Evolutionary conservation across 352 stramenopile genomes (phyloP).

Genomic region (Salisapilia sapeloensis): DNA sequence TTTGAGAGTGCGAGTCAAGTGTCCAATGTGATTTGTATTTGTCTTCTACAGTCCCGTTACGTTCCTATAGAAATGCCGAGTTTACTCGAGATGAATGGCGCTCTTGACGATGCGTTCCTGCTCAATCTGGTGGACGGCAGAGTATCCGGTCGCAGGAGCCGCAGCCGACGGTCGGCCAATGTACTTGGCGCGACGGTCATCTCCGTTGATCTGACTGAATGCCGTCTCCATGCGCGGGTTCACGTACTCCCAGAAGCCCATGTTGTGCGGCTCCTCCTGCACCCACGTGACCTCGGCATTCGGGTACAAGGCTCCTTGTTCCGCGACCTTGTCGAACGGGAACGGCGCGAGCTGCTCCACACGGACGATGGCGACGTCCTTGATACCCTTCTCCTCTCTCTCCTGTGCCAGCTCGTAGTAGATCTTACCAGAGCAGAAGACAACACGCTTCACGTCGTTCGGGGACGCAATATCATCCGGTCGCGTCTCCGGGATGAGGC

Average conservation of each 20-base stretch:
- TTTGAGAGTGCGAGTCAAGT: too few relatives aligned
- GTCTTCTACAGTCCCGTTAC: too few relatives aligned
- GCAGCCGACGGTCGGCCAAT: constrained; percentile 88
- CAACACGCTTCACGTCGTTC: constrained; percentile 53
- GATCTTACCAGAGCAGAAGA: constrained; percentile 94
- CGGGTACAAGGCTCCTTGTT: constrained; percentile 71
- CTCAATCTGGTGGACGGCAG: constrained; percentile 86
- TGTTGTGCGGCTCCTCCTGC: constrained; percentile 95
- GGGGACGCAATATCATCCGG: constrained; percentile 26
- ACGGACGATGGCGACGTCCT: constrained; percentile 82
- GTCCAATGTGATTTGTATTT: too few relatives aligned
- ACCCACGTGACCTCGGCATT: constrained; percentile 92
- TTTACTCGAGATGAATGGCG: too few relatives aligned
- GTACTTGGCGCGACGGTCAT: constrained; percentile 81
- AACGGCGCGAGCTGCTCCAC: constrained; percentile 97
- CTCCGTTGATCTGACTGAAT: constrained; percentile 79
- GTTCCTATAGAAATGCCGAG: too few relatives aligned
- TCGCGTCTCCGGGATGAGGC: constrained; percentile 76
- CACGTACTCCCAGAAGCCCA: constrained; percentile 92
- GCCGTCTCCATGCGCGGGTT: constrained; percentile 91
- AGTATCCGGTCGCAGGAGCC: constrained; percentile 92
- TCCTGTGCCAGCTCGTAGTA: constrained; percentile 94
- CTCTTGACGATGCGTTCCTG: constrained; percentile 86
- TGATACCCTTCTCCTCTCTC: constrained; percentile 70
- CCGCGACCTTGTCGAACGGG: constrained; percentile 91